Conservation (phyloP, 306 rosid species). For the Carpinus fangiana region DNA sequence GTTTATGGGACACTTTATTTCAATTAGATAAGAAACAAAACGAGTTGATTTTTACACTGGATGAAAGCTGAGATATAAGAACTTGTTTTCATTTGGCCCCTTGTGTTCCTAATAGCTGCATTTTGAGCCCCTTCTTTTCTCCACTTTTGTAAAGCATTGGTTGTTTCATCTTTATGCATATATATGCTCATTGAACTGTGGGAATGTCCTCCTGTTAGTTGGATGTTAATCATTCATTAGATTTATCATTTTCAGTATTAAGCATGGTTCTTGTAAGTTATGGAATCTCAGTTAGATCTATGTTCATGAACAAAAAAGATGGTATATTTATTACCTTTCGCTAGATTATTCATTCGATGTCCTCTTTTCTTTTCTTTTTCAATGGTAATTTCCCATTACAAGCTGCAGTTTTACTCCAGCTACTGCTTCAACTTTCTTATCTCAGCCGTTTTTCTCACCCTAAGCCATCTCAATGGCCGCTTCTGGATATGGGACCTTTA, state of each 20-base stretch:
- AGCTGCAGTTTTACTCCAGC: neutral
- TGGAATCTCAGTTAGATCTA: neutral
- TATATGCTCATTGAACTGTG: neutral
- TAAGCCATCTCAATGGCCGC: neutral
- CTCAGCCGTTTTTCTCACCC: neutral
- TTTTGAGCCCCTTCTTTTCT: no score
- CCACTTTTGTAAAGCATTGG: neutral
- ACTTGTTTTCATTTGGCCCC: neutral
- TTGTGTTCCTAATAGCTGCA: neutral
- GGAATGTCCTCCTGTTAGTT: neutral
- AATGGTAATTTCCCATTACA: neutral
- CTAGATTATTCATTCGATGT: conserved; percentile 6
- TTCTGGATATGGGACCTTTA: neutral
- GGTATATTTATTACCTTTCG: neutral
- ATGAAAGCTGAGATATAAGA: neutral
- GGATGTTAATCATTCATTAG: neutral
- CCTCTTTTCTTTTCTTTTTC: neutral
- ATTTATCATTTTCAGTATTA: neutral
- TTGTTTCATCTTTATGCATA: neutral
- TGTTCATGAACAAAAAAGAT: neutral
- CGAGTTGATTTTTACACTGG: neutral
- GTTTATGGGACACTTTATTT: neutral
- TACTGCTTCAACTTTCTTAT: neutral
- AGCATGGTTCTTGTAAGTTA: neutral
- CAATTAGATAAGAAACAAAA: neutral